Base-by-base conservation (phyloP, 164 flowering plant genomes). In the Magnolia officinalis region DNA sequence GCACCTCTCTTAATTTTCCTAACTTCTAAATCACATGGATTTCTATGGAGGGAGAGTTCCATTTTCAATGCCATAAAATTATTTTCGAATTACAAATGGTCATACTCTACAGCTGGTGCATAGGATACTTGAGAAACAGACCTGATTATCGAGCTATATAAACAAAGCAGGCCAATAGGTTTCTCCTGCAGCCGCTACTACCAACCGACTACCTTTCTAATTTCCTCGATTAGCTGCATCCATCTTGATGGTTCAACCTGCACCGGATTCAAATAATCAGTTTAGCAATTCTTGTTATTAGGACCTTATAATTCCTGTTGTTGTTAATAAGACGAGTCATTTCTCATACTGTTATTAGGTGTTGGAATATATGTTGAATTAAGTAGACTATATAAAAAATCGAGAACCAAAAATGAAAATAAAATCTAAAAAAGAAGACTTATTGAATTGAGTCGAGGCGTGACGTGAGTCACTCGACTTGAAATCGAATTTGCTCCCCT, bases 231-330 rank as follows among this genome's bases (percentile, higher is more conserved):
- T 78, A 83, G 72, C 67, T 76, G 72, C 49, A 19, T 51, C 26
- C 85, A 74, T 29, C 72, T 76, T 16, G 81, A 61, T 71, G 83
- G 79, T 63, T 80, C 85, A 63, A 83, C 83, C 85, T 83, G 83
- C 83, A 83, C 52, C 70, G 19, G 20, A 31, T 55, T 75, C 75
- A 18, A 73, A 59, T 8, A 45, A 26, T 45, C 70, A 72, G 7
- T 19, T 72, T 37, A 37, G 19, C 20, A 66, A 59, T 23, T 50
- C 59, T 64, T 63, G 20, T 16, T n/a, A n/a, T n/a, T n/a, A n/a
- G n/a, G n/a, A n/a, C n/a, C n/a, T n/a, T n/a, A n/a, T n/a, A n/a
- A n/a, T n/a, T n/a, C n/a, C n/a, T n/a, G n/a, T n/a, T n/a, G n/a
- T n/a, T n/a, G n/a, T n/a, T n/a, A n/a, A n/a, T n/a, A n/a, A n/a